Evolutionary conservation across 768 basidiomycete species (phyloP), one percentile per base, ranked within the genome.

Genomic region (Amanita pallidorosea): DNA sequence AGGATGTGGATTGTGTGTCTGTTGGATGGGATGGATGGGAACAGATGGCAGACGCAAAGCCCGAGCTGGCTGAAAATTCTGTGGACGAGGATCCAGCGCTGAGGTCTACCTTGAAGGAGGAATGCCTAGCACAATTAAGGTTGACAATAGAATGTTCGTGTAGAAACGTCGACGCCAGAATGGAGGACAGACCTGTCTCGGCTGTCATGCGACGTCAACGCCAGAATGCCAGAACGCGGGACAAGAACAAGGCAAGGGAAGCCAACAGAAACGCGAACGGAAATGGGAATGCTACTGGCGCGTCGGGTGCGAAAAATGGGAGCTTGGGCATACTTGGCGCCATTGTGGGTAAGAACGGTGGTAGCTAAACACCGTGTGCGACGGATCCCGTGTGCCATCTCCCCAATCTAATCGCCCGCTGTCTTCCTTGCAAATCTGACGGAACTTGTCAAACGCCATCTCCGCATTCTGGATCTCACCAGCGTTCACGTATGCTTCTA

Each of bases 391-490:
- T 20, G 34, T 5, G 11, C 31, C 33, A 33, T 33, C 33, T 13
- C 44, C 43, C 43, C 51, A 40, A 7, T 20, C 23, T 6, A 50
- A 27, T 17, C 17, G 27, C 20, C 36, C 34, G 1, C 29, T 22
- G 25, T 36, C 34, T 4, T 36, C 31, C 7, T 33, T 55, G 20
- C 70, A 68, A 4, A 77, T 73, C 11, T 60, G 47, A 41, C 67
- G 61, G 63, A 79, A 91, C 45, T 81, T 76, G 5, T 70, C 56
- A 56, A 92, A 91, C 18, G 85, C 73, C 50, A 80, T 70, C 57
- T 80, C 74, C 0, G 72, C 73, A 7, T 67, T 67, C 0, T 67
- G 52, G 2, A 81, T 64, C 51, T 81, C 76, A 1, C 70, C 68
- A 5, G 69, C 70, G 42, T 72, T 75, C 33, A 72, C 68, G 61